Percentiles rank a stretch among this genome's conserved stretches.
Conservation (phyloP, 176 grass and related monocot species). For the Carex scoparia region DNA sequence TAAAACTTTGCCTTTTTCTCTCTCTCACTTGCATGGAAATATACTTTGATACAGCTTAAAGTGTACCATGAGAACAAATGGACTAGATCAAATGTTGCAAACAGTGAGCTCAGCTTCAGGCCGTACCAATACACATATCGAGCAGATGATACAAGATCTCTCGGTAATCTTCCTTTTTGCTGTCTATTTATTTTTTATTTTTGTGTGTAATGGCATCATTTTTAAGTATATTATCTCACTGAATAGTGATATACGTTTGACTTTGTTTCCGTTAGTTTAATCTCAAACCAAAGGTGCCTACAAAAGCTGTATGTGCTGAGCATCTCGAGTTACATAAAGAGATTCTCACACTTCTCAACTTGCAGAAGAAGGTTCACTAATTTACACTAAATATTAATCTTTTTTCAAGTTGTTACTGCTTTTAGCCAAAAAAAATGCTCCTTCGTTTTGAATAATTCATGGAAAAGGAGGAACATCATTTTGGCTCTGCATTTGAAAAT, state of each 20-base stretch:
- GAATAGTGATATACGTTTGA: slow-evolving; percentile 1
- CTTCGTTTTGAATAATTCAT: neutral
- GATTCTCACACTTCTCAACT: slow-evolving; percentile 94
- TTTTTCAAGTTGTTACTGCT: neutral
- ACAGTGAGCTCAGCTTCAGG: slow-evolving; percentile 76
- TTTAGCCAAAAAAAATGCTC: neutral
- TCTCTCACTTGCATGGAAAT: slow-evolving; percentile 30
- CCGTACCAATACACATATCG: slow-evolving; percentile 76
- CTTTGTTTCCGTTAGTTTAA: slow-evolving; percentile 54
- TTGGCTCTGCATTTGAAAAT: neutral
- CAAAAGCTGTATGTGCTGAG: slow-evolving; percentile 90
- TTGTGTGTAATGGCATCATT: neutral
- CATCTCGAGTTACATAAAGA: slow-evolving; percentile 96
- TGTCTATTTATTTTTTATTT: neutral
- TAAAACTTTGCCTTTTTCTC: neutral
- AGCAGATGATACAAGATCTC: slow-evolving; percentile 87
- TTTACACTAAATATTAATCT: slow-evolving; percentile 1
- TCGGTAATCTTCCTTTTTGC: slow-evolving; percentile 38
- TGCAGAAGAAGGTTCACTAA: slow-evolving; percentile 83
- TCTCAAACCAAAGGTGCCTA: slow-evolving; percentile 96
- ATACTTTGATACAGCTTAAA: slow-evolving; percentile 55
- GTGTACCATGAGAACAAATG: slow-evolving; percentile 87
- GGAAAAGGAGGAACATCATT: neutral
- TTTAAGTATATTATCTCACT: neutral
- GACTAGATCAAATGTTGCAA: slow-evolving; percentile 96